Evolutionary conservation across 371 early-diverging fungal genomes (phyloP).

Genomic region (Modicella reniformis): DNA sequence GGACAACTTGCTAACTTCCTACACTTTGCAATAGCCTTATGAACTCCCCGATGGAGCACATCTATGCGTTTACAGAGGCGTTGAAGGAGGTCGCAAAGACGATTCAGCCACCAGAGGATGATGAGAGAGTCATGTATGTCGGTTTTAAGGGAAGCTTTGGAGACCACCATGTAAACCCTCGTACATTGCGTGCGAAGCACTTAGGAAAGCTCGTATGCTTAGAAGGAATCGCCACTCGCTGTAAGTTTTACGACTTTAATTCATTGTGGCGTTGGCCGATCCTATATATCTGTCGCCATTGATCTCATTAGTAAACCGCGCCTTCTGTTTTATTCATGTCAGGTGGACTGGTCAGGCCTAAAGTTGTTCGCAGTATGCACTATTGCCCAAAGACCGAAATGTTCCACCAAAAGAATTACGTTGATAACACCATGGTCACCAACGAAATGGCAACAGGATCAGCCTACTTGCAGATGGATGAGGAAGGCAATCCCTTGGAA

Average conservation of each 20-base stretch:
- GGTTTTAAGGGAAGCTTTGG: conserved; percentile 97
- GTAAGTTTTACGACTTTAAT: conserved; percentile 59
- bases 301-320: no score
- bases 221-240: conserved; percentile 98
- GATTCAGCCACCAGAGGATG: conserved; percentile 53
- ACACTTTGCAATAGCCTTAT: conserved; percentile 68
- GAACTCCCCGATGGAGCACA: conserved; percentile 81
- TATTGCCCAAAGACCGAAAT: conserved; percentile 86
- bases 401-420: conserved; percentile 91
- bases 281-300: not conserved
- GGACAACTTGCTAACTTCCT: not conserved
- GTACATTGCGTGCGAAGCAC: conserved; percentile 85
- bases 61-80: conserved; percentile 88
- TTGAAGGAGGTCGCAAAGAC: conserved; percentile 69
- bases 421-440: conserved; percentile 80
- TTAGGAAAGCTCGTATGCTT: conserved; percentile 94
- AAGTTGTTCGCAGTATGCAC: conserved; percentile 94
- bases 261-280: not conserved
- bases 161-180: conserved; percentile 88
- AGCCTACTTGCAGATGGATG: conserved; percentile 90
- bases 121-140: conserved; percentile 63
- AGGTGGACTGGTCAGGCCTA: conserved; percentile 97
- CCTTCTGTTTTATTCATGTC: not conserved
- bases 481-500: conserved; percentile 88
- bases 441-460: conserved; percentile 75